A percentile compares a stretch with the other conserved stretches of the same genome.
Conservation (phyloP, 2,329 filamentous ascomycete genomes). For the Ramularia endophylla region DNA sequence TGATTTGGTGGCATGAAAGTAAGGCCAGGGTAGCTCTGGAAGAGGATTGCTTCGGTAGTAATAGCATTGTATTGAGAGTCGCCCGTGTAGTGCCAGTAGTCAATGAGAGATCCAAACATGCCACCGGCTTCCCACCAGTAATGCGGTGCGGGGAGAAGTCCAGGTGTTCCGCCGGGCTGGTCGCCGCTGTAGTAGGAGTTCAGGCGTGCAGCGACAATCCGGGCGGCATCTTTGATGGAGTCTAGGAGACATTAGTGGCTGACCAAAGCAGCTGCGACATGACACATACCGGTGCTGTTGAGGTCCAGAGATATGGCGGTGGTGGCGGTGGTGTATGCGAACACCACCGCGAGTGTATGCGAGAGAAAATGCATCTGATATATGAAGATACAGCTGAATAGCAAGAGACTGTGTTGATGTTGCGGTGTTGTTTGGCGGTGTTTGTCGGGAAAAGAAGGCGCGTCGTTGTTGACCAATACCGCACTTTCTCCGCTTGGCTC, state of each 20-base stretch:
- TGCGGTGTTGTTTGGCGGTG: too few relatives aligned
- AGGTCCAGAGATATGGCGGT: too few relatives aligned
- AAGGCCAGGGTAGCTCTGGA: conserved; percentile 51
- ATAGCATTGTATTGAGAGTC: conserved; percentile 59
- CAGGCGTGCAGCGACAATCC: conserved; percentile 42
- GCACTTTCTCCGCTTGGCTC: too few relatives aligned
- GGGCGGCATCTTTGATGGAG: conserved; percentile 41
- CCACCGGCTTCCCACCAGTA: conserved; percentile 67
- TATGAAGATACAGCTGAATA: too few relatives aligned
- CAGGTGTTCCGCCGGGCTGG: conserved; percentile 44
- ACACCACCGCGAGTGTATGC: too few relatives aligned
- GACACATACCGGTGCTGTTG: too few relatives aligned
- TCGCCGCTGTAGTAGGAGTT: conserved; percentile 50
- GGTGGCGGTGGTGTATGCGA: too few relatives aligned
- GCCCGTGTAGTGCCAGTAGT: conserved; percentile 65
- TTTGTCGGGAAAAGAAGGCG: too few relatives aligned
- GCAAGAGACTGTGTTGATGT: too few relatives aligned
- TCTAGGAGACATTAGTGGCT: conserved; percentile 15
- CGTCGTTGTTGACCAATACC: too few relatives aligned
- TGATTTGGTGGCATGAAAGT: conserved; percentile 53
- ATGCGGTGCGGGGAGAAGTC: conserved; percentile 57
- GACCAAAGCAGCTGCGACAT: too few relatives aligned
- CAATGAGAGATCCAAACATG: conserved; percentile 61
- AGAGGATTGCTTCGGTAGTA: conserved; percentile 52
- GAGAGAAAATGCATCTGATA: too few relatives aligned